Evolutionary conservation across 495 filamentous ascomycete genomes (phyloP), one percentile per base, ranked within the genome.

Genomic region (Penicillium parvum): DNA sequence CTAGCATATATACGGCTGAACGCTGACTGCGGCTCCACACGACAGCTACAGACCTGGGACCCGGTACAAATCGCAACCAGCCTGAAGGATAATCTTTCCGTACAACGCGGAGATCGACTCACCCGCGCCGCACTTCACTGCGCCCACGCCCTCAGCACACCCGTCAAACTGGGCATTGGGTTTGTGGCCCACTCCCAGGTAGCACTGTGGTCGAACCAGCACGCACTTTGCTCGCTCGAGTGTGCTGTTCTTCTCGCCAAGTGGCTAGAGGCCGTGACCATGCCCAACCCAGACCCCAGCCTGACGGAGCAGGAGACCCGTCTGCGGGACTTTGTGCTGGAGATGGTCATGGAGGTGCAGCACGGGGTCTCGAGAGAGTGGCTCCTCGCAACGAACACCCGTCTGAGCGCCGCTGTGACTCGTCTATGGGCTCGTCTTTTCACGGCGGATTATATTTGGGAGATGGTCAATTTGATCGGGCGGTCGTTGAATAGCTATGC

Each of bases 161-260:
- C 84, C 0, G 77, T 87, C 34, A 85, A 83, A 50, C 62, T 81
- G 17, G 83, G 83, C 0, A 81, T 86, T 21, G 79, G 77, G 22
- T 83, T 81, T 45, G 81, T 87, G 8, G 82, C 83, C 6, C 78
- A 77, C 48, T 84, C 79, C 1, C 83, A 85, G 47, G 81, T 79
- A 3, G 70, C 77, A 5, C 74, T 82, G 34, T 87, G 83, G 83
- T 83, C 81, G 18, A 82, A 85, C 49, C 83, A 87, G 47, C 81
- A 87, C 49, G 79, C 78, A 2, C 55, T 87, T 5, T 82, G 77
- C 50, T 83, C 82, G 27, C 68, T 86, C 0, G 83, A 87, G 57
- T 87, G 82, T 43, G 83, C 83, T 10, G 76, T 85, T 7, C 69
- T 87, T 1, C 62, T 87, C 8, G 68, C 68, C 21, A 76, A 76